Percentiles rank a stretch among this genome's conserved stretches.
phyloP scores from a whole-genome alignment of 768 basidiomycete species.

The Favolaschia claudopus region DNA sequence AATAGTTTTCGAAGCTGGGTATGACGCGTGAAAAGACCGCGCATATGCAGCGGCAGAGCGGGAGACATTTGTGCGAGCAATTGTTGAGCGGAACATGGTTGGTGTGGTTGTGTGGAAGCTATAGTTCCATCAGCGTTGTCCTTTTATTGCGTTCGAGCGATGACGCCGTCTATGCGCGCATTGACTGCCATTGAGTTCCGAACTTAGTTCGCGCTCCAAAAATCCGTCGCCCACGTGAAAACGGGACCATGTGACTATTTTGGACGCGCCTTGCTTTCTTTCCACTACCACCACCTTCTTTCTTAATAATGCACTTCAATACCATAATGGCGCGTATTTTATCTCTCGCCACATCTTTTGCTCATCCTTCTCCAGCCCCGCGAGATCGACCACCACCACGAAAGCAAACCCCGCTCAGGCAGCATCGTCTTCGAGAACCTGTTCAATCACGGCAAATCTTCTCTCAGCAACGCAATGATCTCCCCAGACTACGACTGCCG shows the following conservation, averaged over 20 bases:
- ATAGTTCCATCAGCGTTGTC: no score
- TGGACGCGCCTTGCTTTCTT: not conserved
- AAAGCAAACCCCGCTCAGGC: slow-evolving; percentile 7
- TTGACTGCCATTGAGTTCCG: not conserved
- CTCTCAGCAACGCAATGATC: not conserved
- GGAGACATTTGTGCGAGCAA: slow-evolving; percentile 17
- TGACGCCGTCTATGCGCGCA: not conserved
- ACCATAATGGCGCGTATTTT: not conserved
- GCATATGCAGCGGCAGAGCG: slow-evolving; percentile 20
- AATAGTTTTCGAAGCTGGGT: slow-evolving; percentile 45
- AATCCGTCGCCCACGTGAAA: not conserved
- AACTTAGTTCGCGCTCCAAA: not conserved
- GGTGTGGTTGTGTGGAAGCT: no score
- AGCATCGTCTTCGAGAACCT: not conserved
- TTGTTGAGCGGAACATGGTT: slow-evolving; percentile 25
- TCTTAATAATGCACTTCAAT: not conserved
- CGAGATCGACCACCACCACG: not conserved
- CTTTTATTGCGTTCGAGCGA: not conserved
- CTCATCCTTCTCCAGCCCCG: not conserved
- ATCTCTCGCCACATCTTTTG: not conserved
- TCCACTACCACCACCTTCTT: slow-evolving; percentile 19
- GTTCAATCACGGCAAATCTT: no score
- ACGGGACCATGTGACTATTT: no score
- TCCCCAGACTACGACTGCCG: slow-evolving; percentile 22
- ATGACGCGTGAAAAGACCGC: slow-evolving; percentile 45